Conservation (phyloP, 192 early-diverging fungal genomes). For the Helicostylum pulchrum region DNA sequence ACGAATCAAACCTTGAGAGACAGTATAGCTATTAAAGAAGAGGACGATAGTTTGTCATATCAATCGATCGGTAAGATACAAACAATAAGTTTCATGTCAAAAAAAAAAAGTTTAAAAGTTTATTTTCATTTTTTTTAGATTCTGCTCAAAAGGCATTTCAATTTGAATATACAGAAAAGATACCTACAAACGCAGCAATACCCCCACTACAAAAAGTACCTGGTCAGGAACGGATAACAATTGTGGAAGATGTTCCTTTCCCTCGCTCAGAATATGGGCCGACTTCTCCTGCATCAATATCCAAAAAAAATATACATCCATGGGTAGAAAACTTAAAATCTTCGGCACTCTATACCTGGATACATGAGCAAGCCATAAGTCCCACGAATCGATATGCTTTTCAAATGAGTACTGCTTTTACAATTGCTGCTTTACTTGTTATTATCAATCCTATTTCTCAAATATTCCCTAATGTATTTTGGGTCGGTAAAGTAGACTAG, state of each 20-base stretch:
- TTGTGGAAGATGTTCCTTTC: constrained; percentile 7
- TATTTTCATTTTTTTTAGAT: too few species aligned
- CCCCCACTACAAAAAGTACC: constrained; percentile 2
- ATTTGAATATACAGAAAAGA: too few species aligned
- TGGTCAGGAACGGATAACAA: constrained; percentile 4
- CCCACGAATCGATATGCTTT: constrained; percentile 12
- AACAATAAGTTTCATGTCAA: too few species aligned
- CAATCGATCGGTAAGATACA: too few species aligned
- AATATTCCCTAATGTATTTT: constrained; percentile 19
- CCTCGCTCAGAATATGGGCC: too few species aligned
- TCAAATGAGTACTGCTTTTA: constrained; percentile 9
- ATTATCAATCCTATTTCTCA: constrained; percentile 11
- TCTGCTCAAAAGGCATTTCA: too few species aligned
- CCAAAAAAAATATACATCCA: not conserved
- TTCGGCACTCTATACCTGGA: not conserved
- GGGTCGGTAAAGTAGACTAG: constrained; percentile 8
- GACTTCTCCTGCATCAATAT: not conserved
- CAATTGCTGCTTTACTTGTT: constrained; percentile 11
- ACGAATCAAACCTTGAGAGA: too few species aligned
- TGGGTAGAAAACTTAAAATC: not conserved
- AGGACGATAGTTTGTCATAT: too few species aligned
- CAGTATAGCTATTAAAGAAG: too few species aligned
- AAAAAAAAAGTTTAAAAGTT: too few species aligned
- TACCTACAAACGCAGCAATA: not conserved
- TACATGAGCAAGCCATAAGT: not conserved